Evolutionary conservation across 106 monocot genomes (phyloP).

Genomic region (Dendrobium catenatum): DNA sequence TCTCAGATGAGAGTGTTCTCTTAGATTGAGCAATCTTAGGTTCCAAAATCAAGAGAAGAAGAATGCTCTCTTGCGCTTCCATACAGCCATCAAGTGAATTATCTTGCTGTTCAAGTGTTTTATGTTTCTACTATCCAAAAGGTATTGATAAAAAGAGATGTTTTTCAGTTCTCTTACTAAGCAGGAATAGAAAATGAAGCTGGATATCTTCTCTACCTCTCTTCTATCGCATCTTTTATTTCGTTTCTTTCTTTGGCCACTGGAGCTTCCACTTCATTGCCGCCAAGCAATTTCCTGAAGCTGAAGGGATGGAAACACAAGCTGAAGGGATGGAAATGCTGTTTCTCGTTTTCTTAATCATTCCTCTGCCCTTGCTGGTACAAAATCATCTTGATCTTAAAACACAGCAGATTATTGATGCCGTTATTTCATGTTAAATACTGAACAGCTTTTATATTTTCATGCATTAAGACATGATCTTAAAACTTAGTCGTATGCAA

Average conservation of each 20-base stretch:
- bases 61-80: background rate
- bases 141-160: background rate
- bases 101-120: background rate
- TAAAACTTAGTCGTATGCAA: no score
- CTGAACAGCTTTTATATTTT: no score
- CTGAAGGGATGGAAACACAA: background rate
- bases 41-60: conserved; percentile 10
- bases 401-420: no score
- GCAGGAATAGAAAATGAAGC: no score
- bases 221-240: background rate
- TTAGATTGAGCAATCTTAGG: conserved; percentile 12
- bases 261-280: background rate
- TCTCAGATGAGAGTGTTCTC: conserved; percentile 10
- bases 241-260: background rate
- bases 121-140: background rate
- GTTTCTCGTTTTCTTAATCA: conserved; percentile 11
- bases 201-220: background rate
- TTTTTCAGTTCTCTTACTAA: background rate
- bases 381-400: background rate
- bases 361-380: background rate
- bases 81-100: conserved; percentile 5
- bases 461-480: no score
- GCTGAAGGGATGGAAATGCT: conserved; percentile 6
- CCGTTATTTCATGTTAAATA: no score
- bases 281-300: conserved; percentile 3